phyloP scores from a whole-genome alignment of 352 stramenopile genomes.

The Phytopythium delawarense region DNA sequence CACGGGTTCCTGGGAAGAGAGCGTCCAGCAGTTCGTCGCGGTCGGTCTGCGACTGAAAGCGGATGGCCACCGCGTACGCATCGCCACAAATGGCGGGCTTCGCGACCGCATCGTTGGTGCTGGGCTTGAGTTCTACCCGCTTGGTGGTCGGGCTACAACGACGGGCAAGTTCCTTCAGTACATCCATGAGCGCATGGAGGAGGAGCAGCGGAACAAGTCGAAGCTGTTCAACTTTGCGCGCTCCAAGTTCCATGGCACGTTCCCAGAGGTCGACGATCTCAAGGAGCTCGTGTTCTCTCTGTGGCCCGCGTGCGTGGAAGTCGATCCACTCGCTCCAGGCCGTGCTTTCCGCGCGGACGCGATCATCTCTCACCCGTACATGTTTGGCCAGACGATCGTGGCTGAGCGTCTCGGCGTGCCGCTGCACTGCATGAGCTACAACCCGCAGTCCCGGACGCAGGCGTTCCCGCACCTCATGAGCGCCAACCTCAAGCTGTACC shows the following conservation, averaged over 20 bases:
- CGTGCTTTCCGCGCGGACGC: conserved; percentile 37
- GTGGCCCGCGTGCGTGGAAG: conserved; percentile 39
- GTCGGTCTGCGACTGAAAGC: conserved; percentile 55
- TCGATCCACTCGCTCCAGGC: conserved; percentile 23
- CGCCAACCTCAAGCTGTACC: conserved; percentile 30
- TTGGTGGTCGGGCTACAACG: conserved; percentile 38
- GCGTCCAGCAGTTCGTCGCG: conserved; percentile 48
- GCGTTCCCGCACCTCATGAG: conserved; percentile 43
- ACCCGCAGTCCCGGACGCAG: conserved; percentile 33
- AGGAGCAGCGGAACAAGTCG: conserved; percentile 33
- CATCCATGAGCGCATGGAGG: conserved; percentile 29
- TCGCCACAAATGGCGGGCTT: conserved; percentile 72
- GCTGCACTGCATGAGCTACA: conserved; percentile 33
- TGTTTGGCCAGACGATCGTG: conserved; percentile 36
- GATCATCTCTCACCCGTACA: conserved; percentile 32
- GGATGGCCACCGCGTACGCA: conserved; percentile 77
- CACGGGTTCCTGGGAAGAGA: conserved; percentile 47
- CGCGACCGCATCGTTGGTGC: conserved; percentile 37
- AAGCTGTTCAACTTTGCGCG: conserved; percentile 26
- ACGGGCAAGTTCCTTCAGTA: conserved; percentile 53
- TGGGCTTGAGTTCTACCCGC: conserved; percentile 48
- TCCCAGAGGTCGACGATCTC: conserved; percentile 46
- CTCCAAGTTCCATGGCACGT: conserved; percentile 27
- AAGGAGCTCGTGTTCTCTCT: conserved; percentile 35
- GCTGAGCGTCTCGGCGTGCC: conserved; percentile 41